A percentile compares a stretch with the other conserved stretches of the same genome.
Conservation (phyloP, 306 rosid species). For the Prunus mira region DNA sequence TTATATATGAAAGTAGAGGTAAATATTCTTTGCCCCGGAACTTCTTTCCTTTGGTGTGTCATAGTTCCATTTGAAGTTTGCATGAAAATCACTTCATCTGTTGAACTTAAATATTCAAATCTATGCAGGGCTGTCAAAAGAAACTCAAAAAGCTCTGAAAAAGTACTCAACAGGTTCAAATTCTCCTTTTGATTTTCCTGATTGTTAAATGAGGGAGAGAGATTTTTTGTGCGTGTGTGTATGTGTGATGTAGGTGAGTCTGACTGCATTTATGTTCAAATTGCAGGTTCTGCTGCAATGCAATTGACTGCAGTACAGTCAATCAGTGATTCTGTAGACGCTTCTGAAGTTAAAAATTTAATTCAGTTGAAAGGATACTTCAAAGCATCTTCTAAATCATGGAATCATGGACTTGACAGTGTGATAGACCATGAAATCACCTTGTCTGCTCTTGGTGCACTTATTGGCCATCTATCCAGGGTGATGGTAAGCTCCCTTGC, state of each 20-base stretch:
- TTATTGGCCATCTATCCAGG: slow-evolving; percentile 76
- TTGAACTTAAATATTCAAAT: slow-evolving; percentile 16
- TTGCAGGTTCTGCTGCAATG: slow-evolving; percentile 59
- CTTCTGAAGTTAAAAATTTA: slow-evolving; percentile 59
- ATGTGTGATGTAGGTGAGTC: background rate
- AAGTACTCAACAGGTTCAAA: slow-evolving; percentile 73
- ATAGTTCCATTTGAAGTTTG: slow-evolving; percentile 17
- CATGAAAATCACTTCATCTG: slow-evolving; percentile 11
- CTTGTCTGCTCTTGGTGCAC: slow-evolving; percentile 72
- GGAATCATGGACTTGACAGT: slow-evolving; percentile 48
- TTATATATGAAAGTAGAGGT: slow-evolving; percentile 78
- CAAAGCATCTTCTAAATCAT: slow-evolving; percentile 60
- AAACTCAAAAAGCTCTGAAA: slow-evolving; percentile 70
- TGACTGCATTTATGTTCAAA: slow-evolving; percentile 24
- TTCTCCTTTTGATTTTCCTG: background rate
- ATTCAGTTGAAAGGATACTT: slow-evolving; percentile 67
- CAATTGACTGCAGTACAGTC: slow-evolving; percentile 67
- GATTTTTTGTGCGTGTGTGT: no score
- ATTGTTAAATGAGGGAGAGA: background rate
- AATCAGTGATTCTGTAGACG: slow-evolving; percentile 40
- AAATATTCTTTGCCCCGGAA: slow-evolving; percentile 17
- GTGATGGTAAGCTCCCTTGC: slow-evolving; percentile 64
- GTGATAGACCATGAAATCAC: slow-evolving; percentile 50
- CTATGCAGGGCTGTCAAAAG: slow-evolving; percentile 69
- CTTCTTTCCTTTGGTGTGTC: slow-evolving; percentile 5